phyloP scores from a whole-genome alignment of 1,284 basidiomycete species.

The Moesziomyces globuligerus region DNA sequence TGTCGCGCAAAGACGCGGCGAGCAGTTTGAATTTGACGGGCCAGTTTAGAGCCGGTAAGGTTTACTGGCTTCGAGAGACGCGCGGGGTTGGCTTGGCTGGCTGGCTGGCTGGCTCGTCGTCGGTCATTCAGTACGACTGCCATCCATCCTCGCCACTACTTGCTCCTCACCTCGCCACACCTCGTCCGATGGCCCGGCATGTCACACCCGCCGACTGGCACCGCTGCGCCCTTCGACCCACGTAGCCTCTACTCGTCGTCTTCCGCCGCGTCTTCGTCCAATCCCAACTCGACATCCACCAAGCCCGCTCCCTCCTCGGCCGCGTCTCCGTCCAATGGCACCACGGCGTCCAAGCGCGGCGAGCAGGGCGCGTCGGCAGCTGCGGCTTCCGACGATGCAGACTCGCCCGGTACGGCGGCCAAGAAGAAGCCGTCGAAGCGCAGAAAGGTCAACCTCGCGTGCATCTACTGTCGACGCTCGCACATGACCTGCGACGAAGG shows the following conservation, averaged over 20 bases:
- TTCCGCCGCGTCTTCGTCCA: slow-evolving; percentile 10
- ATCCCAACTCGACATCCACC: slow-evolving; percentile 3
- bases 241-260: slow-evolving; percentile 39
- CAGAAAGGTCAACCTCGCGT: slow-evolving; percentile 72
- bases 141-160: not conserved
- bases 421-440: slow-evolving; percentile 54
- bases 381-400: slow-evolving; percentile 14
- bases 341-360: slow-evolving; percentile 12
- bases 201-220: slow-evolving; percentile 24
- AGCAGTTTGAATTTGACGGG: no score
- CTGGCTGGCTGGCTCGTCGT: no score
- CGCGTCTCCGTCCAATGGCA: slow-evolving; percentile 7
- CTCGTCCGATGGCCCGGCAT: slow-evolving; percentile 13
- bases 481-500: slow-evolving; percentile 73
- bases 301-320: slow-evolving; percentile 1
- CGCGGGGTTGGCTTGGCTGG: no score
- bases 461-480: slow-evolving; percentile 90
- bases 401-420: slow-evolving; percentile 4
- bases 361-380: slow-evolving; percentile 6
- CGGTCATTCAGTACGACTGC: no score
- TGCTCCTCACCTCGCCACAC: no score
- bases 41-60: no score
- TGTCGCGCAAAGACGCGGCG: no score
- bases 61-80: no score
- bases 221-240: slow-evolving; percentile 29